A percentile compares a stretch with the other conserved stretches of the same genome.
phyloP scores from a whole-genome alignment of 257 asterid genomes.

The Asclepias syriaca region DNA sequence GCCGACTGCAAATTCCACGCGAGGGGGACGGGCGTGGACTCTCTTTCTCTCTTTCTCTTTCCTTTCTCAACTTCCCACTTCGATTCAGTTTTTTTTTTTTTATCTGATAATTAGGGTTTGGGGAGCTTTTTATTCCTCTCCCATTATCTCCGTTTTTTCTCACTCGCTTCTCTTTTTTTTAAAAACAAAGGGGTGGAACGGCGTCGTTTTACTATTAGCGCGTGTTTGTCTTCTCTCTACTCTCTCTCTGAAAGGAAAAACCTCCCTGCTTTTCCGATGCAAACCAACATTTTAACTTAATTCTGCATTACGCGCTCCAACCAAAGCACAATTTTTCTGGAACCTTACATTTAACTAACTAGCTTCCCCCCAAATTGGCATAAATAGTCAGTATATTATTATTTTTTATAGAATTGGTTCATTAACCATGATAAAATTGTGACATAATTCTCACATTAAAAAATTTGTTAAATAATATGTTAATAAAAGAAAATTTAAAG shows the following conservation, averaged over 20 bases:
- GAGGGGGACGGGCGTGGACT: conserved; percentile 38
- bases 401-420: no score
- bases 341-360: no score
- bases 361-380: no score
- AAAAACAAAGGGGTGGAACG: not conserved
- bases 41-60: no score
- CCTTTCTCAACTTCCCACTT: conserved; percentile 13
- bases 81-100: not conserved
- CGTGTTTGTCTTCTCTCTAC: conserved; percentile 9
- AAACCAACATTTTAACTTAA: not conserved
- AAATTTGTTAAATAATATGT: no score
- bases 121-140: not conserved
- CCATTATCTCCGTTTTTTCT: conserved; percentile 14
- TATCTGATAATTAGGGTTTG: conserved; percentile 14
- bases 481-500: no score
- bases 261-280: not conserved
- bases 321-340: not conserved
- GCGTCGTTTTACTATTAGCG: not conserved
- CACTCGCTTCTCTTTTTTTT: not conserved
- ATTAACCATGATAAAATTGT: no score
- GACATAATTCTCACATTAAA: no score
- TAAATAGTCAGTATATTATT: no score
- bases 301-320: conserved; percentile 5
- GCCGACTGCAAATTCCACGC: conserved; percentile 64
- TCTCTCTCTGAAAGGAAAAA: not conserved